These are phyloP conservation scores for Calocera cornea DNA, from an alignment of 768 basidiomycete species.

Conservation along the genomic window DNA sequence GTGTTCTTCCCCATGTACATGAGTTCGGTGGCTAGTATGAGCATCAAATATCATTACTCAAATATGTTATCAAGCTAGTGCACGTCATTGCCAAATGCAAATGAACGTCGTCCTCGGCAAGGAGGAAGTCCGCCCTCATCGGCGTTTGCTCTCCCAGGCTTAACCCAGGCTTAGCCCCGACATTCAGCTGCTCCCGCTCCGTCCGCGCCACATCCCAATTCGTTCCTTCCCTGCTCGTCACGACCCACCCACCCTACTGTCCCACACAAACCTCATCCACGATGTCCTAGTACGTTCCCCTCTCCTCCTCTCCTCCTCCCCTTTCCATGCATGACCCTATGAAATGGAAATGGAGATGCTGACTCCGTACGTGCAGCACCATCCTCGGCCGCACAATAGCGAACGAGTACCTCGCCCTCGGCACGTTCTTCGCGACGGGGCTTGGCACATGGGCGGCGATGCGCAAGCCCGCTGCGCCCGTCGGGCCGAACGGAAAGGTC, in stretches of 20 bases:
- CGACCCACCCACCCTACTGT: not conserved
- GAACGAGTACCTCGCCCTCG: constrained; percentile 67
- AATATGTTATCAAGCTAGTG: too few relatives aligned
- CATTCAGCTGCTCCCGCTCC: not conserved
- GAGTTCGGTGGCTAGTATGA: too few relatives aligned
- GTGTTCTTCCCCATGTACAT: too few relatives aligned
- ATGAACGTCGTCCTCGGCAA: too few relatives aligned
- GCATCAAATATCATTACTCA: too few relatives aligned
- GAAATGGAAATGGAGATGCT: too few relatives aligned
- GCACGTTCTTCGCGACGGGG: constrained; percentile 44
- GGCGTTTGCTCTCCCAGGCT: too few relatives aligned
- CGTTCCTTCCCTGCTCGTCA: not conserved
- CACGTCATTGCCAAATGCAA: too few relatives aligned
- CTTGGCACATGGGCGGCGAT: constrained; percentile 38
- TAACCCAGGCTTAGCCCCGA: too few relatives aligned
- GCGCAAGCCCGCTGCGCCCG: constrained; percentile 33
- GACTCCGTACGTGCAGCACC: constrained; percentile 32
- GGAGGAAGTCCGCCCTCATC: too few relatives aligned
- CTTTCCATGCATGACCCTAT: not conserved
- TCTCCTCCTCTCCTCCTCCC: not conserved
- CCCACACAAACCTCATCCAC: not conserved
- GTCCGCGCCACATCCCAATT: not conserved
- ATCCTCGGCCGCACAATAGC: constrained; percentile 69
- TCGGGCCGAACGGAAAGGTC: constrained; percentile 30
- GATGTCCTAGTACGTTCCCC: not conserved